phyloP scores from a whole-genome alignment of 73 alveolate genomes.

The Symbiodinium pilosum region DNA sequence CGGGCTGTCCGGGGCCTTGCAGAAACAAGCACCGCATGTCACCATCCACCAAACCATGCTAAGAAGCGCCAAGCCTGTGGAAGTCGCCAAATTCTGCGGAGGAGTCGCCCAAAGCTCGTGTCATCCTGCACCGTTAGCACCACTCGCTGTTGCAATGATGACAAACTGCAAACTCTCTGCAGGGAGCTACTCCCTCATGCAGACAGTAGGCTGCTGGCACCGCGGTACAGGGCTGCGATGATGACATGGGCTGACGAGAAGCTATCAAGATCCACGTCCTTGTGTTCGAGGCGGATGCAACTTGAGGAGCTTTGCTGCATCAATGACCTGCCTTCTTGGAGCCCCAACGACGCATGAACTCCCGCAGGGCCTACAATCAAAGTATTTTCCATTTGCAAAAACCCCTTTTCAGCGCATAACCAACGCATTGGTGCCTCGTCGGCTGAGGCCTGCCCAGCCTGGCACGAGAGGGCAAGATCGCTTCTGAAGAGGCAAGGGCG shows the following conservation, averaged over 20 bases:
- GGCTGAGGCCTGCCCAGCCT: background rate
- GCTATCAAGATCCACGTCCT: constrained; percentile 44
- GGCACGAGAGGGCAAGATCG: background rate
- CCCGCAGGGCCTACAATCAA: background rate
- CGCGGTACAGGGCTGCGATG: constrained; percentile 25
- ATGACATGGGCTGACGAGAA: constrained; percentile 41
- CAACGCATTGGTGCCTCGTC: background rate
- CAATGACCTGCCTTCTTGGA: background rate
- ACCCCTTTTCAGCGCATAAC: background rate
- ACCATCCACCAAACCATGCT: background rate
- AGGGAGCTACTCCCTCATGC: background rate
- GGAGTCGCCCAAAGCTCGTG: constrained; percentile 21
- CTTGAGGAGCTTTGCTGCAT: too few relatives aligned
- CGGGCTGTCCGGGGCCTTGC: background rate
- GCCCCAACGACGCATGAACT: constrained; percentile 11
- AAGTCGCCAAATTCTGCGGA: constrained; percentile 58
- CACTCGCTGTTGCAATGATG: background rate
- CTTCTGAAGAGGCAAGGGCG: too few relatives aligned
- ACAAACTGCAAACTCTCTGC: background rate
- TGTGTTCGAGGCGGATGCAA: background rate
- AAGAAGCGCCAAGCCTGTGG: constrained; percentile 1
- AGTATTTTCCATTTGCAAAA: too few relatives aligned
- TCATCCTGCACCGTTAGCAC: constrained; percentile 37
- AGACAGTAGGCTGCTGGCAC: background rate
- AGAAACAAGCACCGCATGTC: too few relatives aligned